Conservation (phyloP, 2,329 filamentous ascomycete species). For the Fusarium sp. region DNA sequence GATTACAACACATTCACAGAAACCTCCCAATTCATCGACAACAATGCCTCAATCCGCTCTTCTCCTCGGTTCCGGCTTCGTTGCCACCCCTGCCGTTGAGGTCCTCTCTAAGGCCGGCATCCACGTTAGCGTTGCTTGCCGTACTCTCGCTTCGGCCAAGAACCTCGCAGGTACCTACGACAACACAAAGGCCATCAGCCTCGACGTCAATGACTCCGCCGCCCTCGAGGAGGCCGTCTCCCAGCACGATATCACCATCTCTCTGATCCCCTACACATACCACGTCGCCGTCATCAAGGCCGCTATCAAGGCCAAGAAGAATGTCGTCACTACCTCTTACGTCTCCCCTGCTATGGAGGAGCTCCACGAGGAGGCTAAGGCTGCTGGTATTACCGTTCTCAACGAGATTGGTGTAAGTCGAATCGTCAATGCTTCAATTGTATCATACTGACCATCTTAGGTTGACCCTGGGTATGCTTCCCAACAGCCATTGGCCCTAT, state of each 20-base stretch:
- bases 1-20: conserved; percentile 10
- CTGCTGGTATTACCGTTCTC: conserved; percentile 95
- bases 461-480: conserved; percentile 44
- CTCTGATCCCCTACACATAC: conserved; percentile 91
- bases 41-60: conserved; percentile 50
- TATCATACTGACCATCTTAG: conserved; percentile 11
- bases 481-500: background rate
- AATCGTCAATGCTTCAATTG: background rate
- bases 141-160: conserved; percentile 82
- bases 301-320: conserved; percentile 92
- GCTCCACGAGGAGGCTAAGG: conserved; percentile 85
- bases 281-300: conserved; percentile 92
- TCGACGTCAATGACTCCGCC: conserved; percentile 82
- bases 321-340: conserved; percentile 96
- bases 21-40: conserved; percentile 7
- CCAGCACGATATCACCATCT: conserved; percentile 84
- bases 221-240: conserved; percentile 85
- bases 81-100: conserved; percentile 74
- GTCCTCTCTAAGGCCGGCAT: conserved; percentile 72
- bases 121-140: conserved; percentile 80
- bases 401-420: conserved; percentile 85
- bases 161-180: conserved; percentile 79
- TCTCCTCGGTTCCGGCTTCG: conserved; percentile 64
- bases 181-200: conserved; percentile 80
- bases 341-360: conserved; percentile 93